Conservation (phyloP, 148 eudicot species). For the Chenopodium suecicum region DNA sequence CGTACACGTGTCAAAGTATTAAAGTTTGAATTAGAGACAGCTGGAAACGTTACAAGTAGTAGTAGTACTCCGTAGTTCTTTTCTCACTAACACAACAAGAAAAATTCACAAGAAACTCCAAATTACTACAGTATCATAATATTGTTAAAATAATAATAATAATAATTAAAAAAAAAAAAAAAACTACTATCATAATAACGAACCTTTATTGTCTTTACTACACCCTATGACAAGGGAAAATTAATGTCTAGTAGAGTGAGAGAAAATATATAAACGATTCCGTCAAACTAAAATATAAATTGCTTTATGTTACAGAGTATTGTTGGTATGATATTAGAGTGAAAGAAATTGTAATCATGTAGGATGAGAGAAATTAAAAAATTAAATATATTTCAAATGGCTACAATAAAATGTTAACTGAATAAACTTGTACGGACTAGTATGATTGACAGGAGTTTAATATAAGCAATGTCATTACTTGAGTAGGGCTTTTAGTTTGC, state of each 20-base stretch:
- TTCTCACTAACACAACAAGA: slow-evolving; percentile 18
- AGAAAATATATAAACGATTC: no score
- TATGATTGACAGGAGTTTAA: not conserved
- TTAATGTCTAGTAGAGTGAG: no score
- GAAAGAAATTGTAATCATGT: no score
- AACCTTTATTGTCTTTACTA: not conserved
- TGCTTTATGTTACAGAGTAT: no score
- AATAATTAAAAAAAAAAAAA: no score
- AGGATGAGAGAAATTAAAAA: no score
- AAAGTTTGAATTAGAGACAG: slow-evolving; percentile 11
- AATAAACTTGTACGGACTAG: not conserved
- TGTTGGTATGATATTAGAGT: no score
- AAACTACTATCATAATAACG: not conserved
- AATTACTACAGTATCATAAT: not conserved
- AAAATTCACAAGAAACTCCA: slow-evolving; percentile 24
- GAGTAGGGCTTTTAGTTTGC: not conserved
- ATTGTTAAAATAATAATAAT: no score
- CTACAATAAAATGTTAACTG: no score
- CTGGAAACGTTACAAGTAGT: slow-evolving; percentile 12
- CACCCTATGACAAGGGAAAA: not conserved
- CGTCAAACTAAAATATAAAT: no score
- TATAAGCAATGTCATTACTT: not conserved
- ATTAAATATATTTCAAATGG: no score
- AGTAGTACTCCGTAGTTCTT: not conserved
- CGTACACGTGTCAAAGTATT: slow-evolving; percentile 31